A percentile compares a stretch with the other conserved stretches of the same genome.
Evolutionary conservation across 768 basidiomycete species (phyloP).

Genomic region (Leccinum variicolor): DNA sequence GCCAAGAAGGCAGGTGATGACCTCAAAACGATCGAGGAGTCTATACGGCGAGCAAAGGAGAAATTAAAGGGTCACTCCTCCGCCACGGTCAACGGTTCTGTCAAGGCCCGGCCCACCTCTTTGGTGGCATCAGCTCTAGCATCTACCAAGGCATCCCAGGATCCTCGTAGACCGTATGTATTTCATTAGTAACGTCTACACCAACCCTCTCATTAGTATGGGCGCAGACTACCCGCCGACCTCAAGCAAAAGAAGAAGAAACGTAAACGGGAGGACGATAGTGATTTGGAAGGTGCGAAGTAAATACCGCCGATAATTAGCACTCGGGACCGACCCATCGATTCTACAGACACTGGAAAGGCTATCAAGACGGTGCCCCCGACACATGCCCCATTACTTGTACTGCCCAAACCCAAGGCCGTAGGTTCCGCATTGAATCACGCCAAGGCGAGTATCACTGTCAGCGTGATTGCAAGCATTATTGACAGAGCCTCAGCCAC

Average conservation of each 20-base stretch:
- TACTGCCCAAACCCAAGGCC: slow-evolving; percentile 57
- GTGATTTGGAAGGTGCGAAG: slow-evolving; percentile 62
- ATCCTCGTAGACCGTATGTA: slow-evolving; percentile 61
- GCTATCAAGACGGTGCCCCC: slow-evolving; percentile 61
- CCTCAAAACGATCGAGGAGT: slow-evolving; percentile 69
- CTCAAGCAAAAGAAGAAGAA: slow-evolving; percentile 82
- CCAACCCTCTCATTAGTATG: not conserved
- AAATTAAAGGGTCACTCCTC: slow-evolving; percentile 61
- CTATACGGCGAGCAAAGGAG: slow-evolving; percentile 73
- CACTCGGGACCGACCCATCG: slow-evolving; percentile 5
- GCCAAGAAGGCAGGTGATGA: slow-evolving; percentile 76
- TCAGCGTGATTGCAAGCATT: not conserved
- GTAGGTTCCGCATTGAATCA: slow-evolving; percentile 41
- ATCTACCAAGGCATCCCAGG: slow-evolving; percentile 53
- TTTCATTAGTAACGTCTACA: slow-evolving; percentile 16
- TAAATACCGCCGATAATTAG: slow-evolving; percentile 3
- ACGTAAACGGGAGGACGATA: slow-evolving; percentile 77
- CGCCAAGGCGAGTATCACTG: slow-evolving; percentile 44
- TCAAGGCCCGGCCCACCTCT: slow-evolving; percentile 48
- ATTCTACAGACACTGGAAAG: slow-evolving; percentile 44
- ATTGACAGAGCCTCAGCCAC: slow-evolving; percentile 23
- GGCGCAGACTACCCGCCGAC: slow-evolving; percentile 41
- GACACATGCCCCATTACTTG: slow-evolving; percentile 33
- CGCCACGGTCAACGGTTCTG: slow-evolving; percentile 30
- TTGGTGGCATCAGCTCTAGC: slow-evolving; percentile 44